A percentile compares a stretch with the other conserved stretches of the same genome.
Conservation (phyloP, 768 basidiomycete species). For the Trametes cubensis region DNA sequence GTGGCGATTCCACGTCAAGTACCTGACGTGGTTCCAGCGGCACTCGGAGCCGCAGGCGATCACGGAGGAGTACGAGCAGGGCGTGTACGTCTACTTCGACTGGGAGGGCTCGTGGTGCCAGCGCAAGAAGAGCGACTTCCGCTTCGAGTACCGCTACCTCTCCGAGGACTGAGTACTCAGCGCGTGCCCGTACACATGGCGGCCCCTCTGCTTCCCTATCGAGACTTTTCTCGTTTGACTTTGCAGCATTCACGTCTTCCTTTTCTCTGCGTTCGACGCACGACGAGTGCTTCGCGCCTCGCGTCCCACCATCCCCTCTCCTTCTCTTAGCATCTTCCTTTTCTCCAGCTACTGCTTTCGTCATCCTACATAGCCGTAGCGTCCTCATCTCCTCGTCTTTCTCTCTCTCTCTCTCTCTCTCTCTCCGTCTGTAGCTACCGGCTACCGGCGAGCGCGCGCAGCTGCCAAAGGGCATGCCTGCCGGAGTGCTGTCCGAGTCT, state of each 20-base stretch:
- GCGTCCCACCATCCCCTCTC: not conserved
- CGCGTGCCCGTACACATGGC: not conserved
- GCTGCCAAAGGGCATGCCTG: too few species aligned
- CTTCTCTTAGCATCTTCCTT: constrained; percentile 3
- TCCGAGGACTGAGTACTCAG: constrained; percentile 71
- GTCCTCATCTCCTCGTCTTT: not conserved
- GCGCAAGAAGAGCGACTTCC: constrained; percentile 96
- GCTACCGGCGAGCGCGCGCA: too few species aligned
- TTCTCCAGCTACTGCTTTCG: not conserved
- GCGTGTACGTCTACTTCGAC: constrained; percentile 98
- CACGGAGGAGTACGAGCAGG: constrained; percentile 99
- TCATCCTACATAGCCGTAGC: too few species aligned
- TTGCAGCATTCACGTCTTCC: not conserved
- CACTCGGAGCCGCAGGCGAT: constrained; percentile 98
- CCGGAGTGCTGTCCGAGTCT: constrained; percentile 9
- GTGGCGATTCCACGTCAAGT: constrained; percentile 99
- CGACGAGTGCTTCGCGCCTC: too few species aligned
- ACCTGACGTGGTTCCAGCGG: constrained; percentile 99
- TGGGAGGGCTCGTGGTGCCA: constrained; percentile 99
- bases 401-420: not conserved
- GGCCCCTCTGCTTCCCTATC: too few species aligned
- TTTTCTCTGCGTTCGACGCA: not conserved
- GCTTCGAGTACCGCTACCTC: constrained; percentile 93
- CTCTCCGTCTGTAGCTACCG: too few species aligned
- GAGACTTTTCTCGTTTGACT: too few species aligned